Base-by-base conservation (phyloP, 208 protist genomes). In the Kentomonas sorsogonicus region DNA sequence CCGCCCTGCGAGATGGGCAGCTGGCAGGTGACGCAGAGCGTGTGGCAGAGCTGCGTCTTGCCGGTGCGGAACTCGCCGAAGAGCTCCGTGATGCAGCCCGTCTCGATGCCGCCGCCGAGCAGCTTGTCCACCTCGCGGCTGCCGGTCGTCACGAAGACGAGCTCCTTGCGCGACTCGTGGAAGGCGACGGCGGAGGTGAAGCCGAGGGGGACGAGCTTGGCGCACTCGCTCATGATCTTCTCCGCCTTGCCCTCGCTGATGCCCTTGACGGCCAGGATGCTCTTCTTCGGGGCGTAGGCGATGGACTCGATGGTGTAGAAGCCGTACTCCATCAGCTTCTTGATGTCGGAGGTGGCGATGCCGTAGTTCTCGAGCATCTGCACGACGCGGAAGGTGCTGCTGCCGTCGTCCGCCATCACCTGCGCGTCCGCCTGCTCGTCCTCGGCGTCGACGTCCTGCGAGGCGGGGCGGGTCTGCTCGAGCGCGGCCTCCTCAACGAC, bases 1-100 rank as follows among this genome's bases (percentile, higher is more conserved):
- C 98, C 97, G 58, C 97, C 97, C 60, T 97, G 77, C 6, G 89
- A 89, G 46, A 97, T 88, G 7, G 96, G 96, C 33, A 99, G 79
- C 81, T 98, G 91, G 58, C 94, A 98, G 0, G 98, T 99, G 6
- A 99, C 97, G 65, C 97, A 99, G 16, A 99, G 80, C 7, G 97
- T 98, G 71, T 99, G 98, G 69, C 98, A 99, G 5, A 99, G 79
- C 82, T 99, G 98, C 34, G 97, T 99, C 84, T 99, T 99, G 46
- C 98, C 98, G 1, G 98, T 99, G 39, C 98, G 81, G 72, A 99
- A 99, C 69, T 99, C 98, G 5, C 98, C 98, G 79, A 99, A 99
- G 4, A 99, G 86, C 70, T 99, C 98, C 6, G 98, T 99, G 45
- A 99, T 98, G 36, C 97, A 98, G 3, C 98, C 98, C 1, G 97